These are phyloP conservation scores for Aspergillus funiculosus DNA, from an alignment of 495 filamentous ascomycete species.

Conservation along the genomic window DNA sequence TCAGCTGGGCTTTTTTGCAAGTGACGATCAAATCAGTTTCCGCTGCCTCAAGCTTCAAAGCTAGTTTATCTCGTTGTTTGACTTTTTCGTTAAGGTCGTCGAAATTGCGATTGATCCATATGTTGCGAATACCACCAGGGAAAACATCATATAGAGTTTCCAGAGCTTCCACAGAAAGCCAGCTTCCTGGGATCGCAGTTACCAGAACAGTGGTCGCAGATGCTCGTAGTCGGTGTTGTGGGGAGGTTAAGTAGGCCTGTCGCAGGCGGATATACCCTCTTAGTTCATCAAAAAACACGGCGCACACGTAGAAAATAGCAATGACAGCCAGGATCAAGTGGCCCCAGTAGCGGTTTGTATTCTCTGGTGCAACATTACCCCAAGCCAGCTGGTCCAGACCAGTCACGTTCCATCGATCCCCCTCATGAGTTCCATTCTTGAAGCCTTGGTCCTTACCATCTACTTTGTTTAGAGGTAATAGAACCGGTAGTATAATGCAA, in stretches of 20 bases:
- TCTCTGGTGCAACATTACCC: conserved; percentile 74
- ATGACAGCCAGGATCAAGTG: conserved; percentile 79
- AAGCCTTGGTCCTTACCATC: conserved; percentile 59
- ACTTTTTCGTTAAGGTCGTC: conserved; percentile 86
- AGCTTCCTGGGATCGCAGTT: conserved; percentile 79
- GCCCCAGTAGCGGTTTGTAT: conserved; percentile 78
- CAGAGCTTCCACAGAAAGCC: conserved; percentile 76
- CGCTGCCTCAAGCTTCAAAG: conserved; percentile 67
- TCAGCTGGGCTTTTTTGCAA: conserved; percentile 70
- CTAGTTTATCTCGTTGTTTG: conserved; percentile 64
- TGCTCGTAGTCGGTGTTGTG: conserved; percentile 89
- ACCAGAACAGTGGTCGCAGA: conserved; percentile 95
- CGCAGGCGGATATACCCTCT: conserved; percentile 89
- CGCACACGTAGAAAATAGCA: conserved; percentile 78
- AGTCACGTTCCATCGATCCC: conserved; percentile 44
- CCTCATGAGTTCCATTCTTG: conserved; percentile 36
- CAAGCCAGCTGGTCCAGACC: conserved; percentile 80
- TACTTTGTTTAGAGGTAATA: conserved; percentile 76
- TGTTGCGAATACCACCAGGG: conserved; percentile 89
- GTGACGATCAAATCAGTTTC: conserved; percentile 76
- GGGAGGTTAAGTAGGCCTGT: conserved; percentile 91
- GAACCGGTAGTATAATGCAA: conserved; percentile 71
- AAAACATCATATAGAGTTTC: conserved; percentile 91
- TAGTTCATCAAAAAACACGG: conserved; percentile 81
- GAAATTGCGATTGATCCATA: conserved; percentile 93